These are phyloP conservation scores for Syzygium syzygioides DNA, from an alignment of 441 rosid species.

Conservation along the genomic window DNA sequence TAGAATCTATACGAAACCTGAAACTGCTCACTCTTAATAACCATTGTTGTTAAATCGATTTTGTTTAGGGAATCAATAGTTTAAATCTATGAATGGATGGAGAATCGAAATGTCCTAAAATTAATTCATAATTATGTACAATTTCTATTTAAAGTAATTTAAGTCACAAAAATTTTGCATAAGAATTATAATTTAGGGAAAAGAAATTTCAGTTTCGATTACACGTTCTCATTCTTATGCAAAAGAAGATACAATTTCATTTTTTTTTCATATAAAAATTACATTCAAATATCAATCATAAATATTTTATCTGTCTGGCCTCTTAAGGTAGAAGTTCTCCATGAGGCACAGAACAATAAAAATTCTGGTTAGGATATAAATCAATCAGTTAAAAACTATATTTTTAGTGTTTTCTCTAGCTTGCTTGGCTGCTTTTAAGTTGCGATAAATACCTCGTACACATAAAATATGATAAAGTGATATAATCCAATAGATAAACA, in stretches of 20 bases:
- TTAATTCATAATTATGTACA: background rate
- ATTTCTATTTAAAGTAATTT: background rate
- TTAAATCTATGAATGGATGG: background rate
- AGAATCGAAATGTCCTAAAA: background rate
- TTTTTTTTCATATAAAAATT: background rate
- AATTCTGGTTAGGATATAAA: background rate
- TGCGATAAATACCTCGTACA: background rate
- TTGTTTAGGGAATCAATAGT: background rate
- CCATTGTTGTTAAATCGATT: background rate
- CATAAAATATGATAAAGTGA: background rate
- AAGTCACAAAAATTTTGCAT: background rate
- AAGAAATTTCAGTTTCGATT: background rate
- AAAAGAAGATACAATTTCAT: background rate
- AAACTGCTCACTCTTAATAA: too few species aligned
- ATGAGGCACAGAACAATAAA: background rate
- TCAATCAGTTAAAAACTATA: background rate
- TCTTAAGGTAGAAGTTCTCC: background rate
- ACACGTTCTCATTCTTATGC: background rate
- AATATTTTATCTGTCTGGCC: background rate
- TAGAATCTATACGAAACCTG: too few species aligned
- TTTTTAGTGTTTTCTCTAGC: background rate
- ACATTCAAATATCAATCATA: background rate
- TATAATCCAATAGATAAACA: background rate
- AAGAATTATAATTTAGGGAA: background rate
- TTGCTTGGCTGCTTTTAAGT: background rate